phyloP scores from a whole-genome alignment of 148 eudicot genomes.

The Talinum fruticosum region DNA sequence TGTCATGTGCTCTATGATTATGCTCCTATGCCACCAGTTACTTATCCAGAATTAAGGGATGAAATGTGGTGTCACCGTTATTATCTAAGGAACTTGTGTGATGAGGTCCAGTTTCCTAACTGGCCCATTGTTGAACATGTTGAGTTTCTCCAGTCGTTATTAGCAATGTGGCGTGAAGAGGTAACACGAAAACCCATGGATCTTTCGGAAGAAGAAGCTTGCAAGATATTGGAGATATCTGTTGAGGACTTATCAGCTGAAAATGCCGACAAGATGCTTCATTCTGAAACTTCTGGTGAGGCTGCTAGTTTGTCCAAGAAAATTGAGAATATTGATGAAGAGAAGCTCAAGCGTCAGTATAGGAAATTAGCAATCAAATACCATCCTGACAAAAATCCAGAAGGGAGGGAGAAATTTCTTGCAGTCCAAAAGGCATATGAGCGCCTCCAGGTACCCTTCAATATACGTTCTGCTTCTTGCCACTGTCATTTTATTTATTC shows the following conservation, averaged over 20 bases:
- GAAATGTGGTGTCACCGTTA: conserved; percentile 99
- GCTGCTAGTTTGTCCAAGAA: conserved; percentile 62
- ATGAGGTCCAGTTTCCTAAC: conserved; percentile 90
- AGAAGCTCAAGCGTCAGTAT: conserved; percentile 95
- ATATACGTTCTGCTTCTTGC: background rate
- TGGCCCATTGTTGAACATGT: conserved; percentile 99
- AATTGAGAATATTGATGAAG: conserved; percentile 95
- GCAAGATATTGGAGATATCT: conserved; percentile 89
- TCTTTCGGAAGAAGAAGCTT: conserved; percentile 99
- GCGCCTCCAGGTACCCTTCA: conserved; percentile 72
- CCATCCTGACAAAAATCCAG: conserved; percentile 99
- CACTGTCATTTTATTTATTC: conserved; percentile 1
- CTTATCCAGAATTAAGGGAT: conserved; percentile 90
- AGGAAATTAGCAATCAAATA: conserved; percentile 95
- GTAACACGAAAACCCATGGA: conserved; percentile 98
- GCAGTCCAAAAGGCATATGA: conserved; percentile 99
- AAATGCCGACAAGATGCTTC: conserved; percentile 38
- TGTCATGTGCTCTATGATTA: conserved; percentile 93
- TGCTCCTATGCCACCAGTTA: conserved; percentile 99
- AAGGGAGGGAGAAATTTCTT: conserved; percentile 95
- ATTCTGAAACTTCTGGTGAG: conserved; percentile 53
- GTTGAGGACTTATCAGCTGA: conserved; percentile 75
- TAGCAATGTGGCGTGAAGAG: conserved; percentile 99
- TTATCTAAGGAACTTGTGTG: conserved; percentile 92
- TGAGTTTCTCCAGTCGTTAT: conserved; percentile 91